Conservation (phyloP, 1,284 basidiomycete species). For the Ceratobasidium sp. region DNA sequence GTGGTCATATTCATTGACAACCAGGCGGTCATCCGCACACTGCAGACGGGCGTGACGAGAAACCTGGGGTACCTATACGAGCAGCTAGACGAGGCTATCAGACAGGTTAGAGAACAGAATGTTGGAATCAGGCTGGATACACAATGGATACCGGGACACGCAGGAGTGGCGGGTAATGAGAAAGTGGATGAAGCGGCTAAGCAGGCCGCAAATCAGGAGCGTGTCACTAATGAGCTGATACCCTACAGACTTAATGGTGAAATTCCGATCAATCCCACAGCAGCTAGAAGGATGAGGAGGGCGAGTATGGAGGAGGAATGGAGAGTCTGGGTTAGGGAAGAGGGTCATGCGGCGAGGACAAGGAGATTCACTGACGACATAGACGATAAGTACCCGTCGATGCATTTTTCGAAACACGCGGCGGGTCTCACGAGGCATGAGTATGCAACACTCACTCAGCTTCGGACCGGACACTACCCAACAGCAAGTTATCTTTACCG, state of each 20-base stretch:
- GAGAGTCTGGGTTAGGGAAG: background rate
- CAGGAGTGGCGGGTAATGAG: constrained; percentile 22
- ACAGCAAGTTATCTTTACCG: constrained; percentile 5
- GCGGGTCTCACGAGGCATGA: background rate
- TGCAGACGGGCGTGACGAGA: background rate
- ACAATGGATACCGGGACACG: constrained; percentile 29
- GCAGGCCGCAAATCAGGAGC: background rate
- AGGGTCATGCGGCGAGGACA: background rate
- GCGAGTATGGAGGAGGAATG: background rate
- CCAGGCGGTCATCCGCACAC: constrained; percentile 29
- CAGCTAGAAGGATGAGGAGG: background rate
- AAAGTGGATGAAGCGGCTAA: constrained; percentile 30
- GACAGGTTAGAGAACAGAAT: background rate
- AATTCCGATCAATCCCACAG: constrained; percentile 11
- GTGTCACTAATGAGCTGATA: background rate
- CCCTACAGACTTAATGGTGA: background rate
- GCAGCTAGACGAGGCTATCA: background rate
- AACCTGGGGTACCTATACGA: constrained; percentile 1
- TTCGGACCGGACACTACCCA: constrained; percentile 17
- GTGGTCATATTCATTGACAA: constrained; percentile 20
- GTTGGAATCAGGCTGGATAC: background rate
- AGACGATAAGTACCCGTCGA: constrained; percentile 19
- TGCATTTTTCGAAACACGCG: background rate
- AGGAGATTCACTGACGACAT: background rate
- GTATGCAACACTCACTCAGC: constrained; percentile 6